Percentiles rank a stretch among this genome's conserved stretches.
phyloP scores from a whole-genome alignment of 164 flowering plant genomes.

The Dillenia turbinata region DNA sequence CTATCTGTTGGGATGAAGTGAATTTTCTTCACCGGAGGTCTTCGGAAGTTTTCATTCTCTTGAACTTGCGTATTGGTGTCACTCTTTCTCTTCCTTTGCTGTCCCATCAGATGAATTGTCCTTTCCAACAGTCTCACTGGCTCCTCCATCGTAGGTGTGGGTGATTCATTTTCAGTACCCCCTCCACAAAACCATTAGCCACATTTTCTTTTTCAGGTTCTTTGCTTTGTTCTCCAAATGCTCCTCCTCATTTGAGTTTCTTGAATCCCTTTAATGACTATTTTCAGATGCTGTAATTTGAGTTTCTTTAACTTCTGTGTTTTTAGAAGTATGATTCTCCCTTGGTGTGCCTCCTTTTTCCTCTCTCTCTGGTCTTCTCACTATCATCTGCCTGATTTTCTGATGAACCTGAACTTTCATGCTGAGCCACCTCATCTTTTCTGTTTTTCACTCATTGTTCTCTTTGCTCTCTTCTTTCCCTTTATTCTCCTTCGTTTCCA shows the following conservation, averaged over 20 bases:
- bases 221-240: conserved; percentile 10
- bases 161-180: conserved; percentile 16
- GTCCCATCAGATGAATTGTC: conserved; percentile 12
- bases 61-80: conserved; percentile 11
- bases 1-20: conserved; percentile 16
- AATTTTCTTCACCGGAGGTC: conserved; percentile 7
- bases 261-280: conserved; percentile 19
- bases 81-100: conserved; percentile 20
- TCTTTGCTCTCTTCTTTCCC: too few relatives aligned
- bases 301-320: conserved; percentile 43
- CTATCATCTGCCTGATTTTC: not conserved
- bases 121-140: conserved; percentile 13
- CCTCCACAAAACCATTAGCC: conserved; percentile 15
- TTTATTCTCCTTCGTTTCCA: too few relatives aligned
- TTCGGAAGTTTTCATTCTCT: conserved; percentile 14
- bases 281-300: conserved; percentile 23
- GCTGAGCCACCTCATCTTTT: too few relatives aligned
- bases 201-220: conserved; percentile 16
- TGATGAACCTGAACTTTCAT: too few relatives aligned
- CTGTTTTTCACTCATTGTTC: too few relatives aligned
- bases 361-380: conserved; percentile 5
- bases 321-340: conserved; percentile 24
- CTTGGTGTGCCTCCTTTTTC: conserved; percentile 23
- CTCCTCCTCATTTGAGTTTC: conserved; percentile 22
- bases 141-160: conserved; percentile 9